Conservation (phyloP, 2,329 filamentous ascomycete genomes). For the Delphinella strobiligena region DNA sequence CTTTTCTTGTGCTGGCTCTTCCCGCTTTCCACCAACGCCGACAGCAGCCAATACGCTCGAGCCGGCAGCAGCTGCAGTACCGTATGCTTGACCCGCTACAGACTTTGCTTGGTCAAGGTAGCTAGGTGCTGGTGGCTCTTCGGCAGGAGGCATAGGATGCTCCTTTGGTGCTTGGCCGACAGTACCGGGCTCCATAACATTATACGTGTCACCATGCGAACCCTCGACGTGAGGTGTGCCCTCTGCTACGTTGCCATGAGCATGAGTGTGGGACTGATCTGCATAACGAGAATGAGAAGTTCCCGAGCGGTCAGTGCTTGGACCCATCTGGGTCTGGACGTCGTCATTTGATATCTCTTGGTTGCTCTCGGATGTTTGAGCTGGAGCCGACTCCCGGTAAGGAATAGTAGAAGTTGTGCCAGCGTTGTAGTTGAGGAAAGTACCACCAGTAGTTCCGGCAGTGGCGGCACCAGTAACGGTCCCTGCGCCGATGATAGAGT, state of each 20-base stretch:
- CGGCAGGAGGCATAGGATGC: slow-evolving; percentile 21
- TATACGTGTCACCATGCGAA: slow-evolving; percentile 31
- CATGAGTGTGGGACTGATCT: slow-evolving; percentile 32
- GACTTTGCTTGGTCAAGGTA: slow-evolving; percentile 33
- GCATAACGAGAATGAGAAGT: slow-evolving; percentile 30
- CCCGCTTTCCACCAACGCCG: slow-evolving; percentile 12
- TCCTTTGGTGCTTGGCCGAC: slow-evolving; percentile 39
- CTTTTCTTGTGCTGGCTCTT: slow-evolving; percentile 11
- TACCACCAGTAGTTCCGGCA: slow-evolving; percentile 1
- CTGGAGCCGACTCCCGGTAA: slow-evolving; percentile 20
- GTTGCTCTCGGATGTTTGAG: slow-evolving; percentile 14
- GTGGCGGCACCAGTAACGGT: too few relatives aligned
- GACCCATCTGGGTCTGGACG: slow-evolving; percentile 1
- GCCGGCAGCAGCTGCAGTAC: slow-evolving; percentile 19
- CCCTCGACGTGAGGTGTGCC: slow-evolving; percentile 33
- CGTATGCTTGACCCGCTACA: slow-evolving; percentile 19
- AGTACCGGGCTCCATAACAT: slow-evolving; percentile 35
- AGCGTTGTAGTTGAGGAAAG: slow-evolving; percentile 2
- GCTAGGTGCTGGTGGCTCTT: slow-evolving; percentile 21
- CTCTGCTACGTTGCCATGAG: slow-evolving; percentile 27
- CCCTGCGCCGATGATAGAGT: too few relatives aligned
- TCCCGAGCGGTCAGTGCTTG: slow-evolving; percentile 18
- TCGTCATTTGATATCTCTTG: not conserved
- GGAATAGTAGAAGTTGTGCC: slow-evolving; percentile 11
- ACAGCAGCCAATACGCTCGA: slow-evolving; percentile 23